Evolutionary conservation across 2,329 filamentous ascomycete species (phyloP), one percentile per base, ranked within the genome.

Genomic region (Diplodia scrobiculata): DNA sequence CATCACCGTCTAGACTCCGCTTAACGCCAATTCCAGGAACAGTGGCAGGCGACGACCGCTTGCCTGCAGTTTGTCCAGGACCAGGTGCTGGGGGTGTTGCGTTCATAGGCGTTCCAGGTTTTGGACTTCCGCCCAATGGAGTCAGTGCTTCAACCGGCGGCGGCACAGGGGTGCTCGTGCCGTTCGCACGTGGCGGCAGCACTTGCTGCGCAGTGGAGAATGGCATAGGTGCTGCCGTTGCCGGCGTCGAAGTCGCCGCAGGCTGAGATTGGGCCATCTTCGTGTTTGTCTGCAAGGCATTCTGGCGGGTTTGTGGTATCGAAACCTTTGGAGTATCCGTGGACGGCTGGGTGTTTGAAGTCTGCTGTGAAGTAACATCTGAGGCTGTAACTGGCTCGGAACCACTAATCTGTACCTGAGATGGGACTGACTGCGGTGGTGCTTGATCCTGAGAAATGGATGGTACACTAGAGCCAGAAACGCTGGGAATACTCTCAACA

Each of bases 81-180:
- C 32, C 25, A n/a, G 34, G 47, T 11, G 41, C 54, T 17, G 64
- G n/a, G 4, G 64, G 21, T 21, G 64, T 51, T 45, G 64, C 25
- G 13, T 52, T 27, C 1, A 66, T 47, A 29, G 64, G 64, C 21
- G 64, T 60, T 32, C 38, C 41, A 14, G 51, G 41, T 36, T 58
- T 64, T 17, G 66, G 59, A 25, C 51, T 67, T 29, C 58, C 60
- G 9, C 48, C 53, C 4, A 64, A 14, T 10, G 66, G 66, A 17
- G 66, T 67, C 29, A 67, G 25, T 45, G 66, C 59, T 38, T 67
- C 66, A 10, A 67, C 66, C 13, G 58, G 59, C 19, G 66, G 66
- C 13, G 66, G 53, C 6, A 63, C 45, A 11, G 66, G 66, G 0
- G 66, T 67, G 41, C 59, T 58, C 2, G 65, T 60, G 21, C 64